Evolutionary conservation across 768 basidiomycete species (phyloP).

Genomic region (Rhizopogon salebrosus): DNA sequence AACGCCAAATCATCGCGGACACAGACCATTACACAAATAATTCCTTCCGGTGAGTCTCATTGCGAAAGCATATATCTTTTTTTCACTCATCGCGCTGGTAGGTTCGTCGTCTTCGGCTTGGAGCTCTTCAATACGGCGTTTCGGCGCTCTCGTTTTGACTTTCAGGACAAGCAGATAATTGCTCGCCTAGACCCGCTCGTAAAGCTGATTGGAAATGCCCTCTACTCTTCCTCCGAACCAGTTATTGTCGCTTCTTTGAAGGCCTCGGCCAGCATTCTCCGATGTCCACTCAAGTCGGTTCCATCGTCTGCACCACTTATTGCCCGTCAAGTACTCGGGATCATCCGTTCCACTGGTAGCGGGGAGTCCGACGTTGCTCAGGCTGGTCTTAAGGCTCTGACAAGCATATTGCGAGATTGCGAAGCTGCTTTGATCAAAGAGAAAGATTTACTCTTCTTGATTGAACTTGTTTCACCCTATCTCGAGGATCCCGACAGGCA

Average conservation of each 20-base stretch:
- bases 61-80: background rate
- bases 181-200: slow-evolving; percentile 87
- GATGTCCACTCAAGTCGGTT: slow-evolving; percentile 76
- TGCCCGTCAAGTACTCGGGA: slow-evolving; percentile 76
- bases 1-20: slow-evolving; percentile 52
- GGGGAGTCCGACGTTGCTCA: slow-evolving; percentile 91
- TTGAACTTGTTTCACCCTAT: slow-evolving; percentile 84
- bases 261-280: slow-evolving; percentile 73
- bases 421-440: slow-evolving; percentile 79
- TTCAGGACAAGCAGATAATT: slow-evolving; percentile 67
- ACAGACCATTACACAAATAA: slow-evolving; percentile 78
- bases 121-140: slow-evolving; percentile 88
- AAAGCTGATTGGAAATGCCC: slow-evolving; percentile 80
- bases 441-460: slow-evolving; percentile 79
- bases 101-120: slow-evolving; percentile 88
- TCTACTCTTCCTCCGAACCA: slow-evolving; percentile 76
- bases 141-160: slow-evolving; percentile 81
- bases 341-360: slow-evolving; percentile 76
- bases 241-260: slow-evolving; percentile 76
- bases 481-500: slow-evolving; percentile 87
- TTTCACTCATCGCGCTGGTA: slow-evolving; percentile 22
- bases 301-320: slow-evolving; percentile 76
- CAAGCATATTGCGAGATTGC: slow-evolving; percentile 86
- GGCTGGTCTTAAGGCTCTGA: slow-evolving; percentile 80
- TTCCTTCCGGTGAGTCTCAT: slow-evolving; percentile 65